phyloP scores from a whole-genome alignment of 148 eudicot genomes.

The Polygonum maritimum region DNA sequence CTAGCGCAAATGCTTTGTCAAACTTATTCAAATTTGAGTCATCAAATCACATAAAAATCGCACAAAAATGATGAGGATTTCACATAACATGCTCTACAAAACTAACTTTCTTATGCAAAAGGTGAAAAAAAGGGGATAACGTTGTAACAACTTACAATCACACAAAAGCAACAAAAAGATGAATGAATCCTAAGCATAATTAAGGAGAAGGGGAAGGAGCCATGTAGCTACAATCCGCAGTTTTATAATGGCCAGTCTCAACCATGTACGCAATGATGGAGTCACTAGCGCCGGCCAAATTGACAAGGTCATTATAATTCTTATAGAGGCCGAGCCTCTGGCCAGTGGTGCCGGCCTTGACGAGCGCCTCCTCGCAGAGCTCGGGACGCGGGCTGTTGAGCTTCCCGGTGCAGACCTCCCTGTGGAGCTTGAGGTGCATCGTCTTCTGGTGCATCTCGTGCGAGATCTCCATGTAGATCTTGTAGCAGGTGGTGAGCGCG shows the following conservation, averaged over 20 bases:
- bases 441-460: slow-evolving; percentile 13
- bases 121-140: too few species aligned
- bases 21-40: too few species aligned
- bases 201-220: too few species aligned
- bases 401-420: background rate
- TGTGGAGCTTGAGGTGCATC: background rate
- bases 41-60: too few species aligned
- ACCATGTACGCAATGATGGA: slow-evolving; percentile 10
- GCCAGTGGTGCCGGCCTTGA: slow-evolving; percentile 19
- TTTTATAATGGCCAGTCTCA: background rate
- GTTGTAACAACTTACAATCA: background rate
- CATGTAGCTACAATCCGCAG: background rate
- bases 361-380: slow-evolving; percentile 21
- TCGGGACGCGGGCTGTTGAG: slow-evolving; percentile 5
- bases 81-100: too few species aligned
- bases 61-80: too few species aligned
- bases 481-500: slow-evolving; percentile 20
- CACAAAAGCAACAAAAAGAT: background rate
- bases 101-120: too few species aligned
- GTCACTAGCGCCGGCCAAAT: slow-evolving; percentile 19
- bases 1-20: too few species aligned
- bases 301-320: slow-evolving; percentile 15
- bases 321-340: slow-evolving; percentile 20
- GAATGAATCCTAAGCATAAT: background rate
- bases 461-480: slow-evolving; percentile 22